These are phyloP conservation scores for Auricularia auricula-judae DNA, from an alignment of 768 basidiomycete genomes.

Conservation along the genomic window DNA sequence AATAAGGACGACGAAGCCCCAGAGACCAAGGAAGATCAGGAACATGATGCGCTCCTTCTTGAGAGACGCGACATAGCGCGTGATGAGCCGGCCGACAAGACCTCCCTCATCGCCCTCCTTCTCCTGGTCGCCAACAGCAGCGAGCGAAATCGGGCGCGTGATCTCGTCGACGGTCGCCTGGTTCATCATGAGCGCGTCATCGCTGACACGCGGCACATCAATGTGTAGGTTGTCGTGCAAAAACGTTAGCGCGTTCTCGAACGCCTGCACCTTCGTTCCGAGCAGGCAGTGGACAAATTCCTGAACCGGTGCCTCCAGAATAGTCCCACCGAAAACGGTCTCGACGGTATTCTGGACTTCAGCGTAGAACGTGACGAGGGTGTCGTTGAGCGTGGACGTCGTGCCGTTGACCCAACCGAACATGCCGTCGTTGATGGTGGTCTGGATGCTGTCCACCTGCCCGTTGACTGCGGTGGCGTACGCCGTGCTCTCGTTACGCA, in stretches of 20 bases:
- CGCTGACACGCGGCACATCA: conserved; percentile 67
- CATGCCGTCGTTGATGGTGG: conserved; percentile 70
- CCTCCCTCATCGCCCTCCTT: conserved; percentile 39
- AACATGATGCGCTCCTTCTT: conserved; percentile 81
- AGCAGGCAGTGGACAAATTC: conserved; percentile 85
- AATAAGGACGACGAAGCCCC: conserved; percentile 76
- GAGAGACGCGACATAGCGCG: conserved; percentile 59
- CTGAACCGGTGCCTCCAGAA: conserved; percentile 69
- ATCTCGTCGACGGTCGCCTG: conserved; percentile 61
- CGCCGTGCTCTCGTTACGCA: conserved; percentile 65
- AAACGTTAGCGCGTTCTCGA: conserved; percentile 86
- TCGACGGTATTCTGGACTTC: conserved; percentile 74
- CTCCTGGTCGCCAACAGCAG: conserved; percentile 63
- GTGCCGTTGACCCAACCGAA: conserved; percentile 95
- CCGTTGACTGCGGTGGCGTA: conserved; percentile 71
- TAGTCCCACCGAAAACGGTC: conserved; percentile 71
- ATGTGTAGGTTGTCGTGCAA: conserved; percentile 78
- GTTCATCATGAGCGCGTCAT: conserved; percentile 67
- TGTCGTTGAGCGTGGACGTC: conserved; percentile 76
- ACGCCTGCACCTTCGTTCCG: conserved; percentile 78
- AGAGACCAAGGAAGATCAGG: conserved; percentile 68
- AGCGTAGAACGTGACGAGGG: conserved; percentile 76
- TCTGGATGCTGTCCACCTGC: conserved; percentile 59
- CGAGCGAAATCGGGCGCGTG: conserved; percentile 59
- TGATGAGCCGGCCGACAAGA: conserved; percentile 61